Evolutionary conservation across 2,329 filamentous ascomycete species (phyloP).

Genomic region (Neonectria neomacrospora): DNA sequence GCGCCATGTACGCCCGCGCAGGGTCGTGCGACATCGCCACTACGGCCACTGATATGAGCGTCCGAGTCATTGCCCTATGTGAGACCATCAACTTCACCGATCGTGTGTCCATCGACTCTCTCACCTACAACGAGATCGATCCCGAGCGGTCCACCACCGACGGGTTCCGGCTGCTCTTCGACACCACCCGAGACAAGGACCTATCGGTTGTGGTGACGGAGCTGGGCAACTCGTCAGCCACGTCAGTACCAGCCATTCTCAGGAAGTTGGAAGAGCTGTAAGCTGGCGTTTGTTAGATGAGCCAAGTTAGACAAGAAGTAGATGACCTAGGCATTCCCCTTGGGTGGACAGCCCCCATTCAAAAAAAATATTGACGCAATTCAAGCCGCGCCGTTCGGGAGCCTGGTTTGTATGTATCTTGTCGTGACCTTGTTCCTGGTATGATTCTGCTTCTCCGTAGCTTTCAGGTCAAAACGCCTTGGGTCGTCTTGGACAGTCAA

Average conservation of each 20-base stretch:
- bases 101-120: constrained; percentile 90
- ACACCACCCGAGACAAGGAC: constrained; percentile 88
- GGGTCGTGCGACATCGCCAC: constrained; percentile 90
- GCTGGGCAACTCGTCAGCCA: constrained; percentile 85
- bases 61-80: constrained; percentile 89
- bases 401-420: constrained; percentile 4
- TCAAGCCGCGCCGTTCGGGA: constrained; percentile 13
- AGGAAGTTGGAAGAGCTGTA: constrained; percentile 68
- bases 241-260: constrained; percentile 77
- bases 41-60: constrained; percentile 78
- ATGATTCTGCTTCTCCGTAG: not conserved
- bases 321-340: constrained; percentile 17
- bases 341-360: constrained; percentile 5
- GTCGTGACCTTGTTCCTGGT: not conserved
- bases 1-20: constrained; percentile 85
- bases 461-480: not conserved
- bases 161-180: constrained; percentile 79
- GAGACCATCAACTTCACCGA: constrained; percentile 92
- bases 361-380: constrained; percentile 20
- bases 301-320: constrained; percentile 24
- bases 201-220: constrained; percentile 92
- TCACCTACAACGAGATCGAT: constrained; percentile 93
- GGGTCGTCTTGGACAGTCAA: not conserved
- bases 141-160: constrained; percentile 72
- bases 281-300: constrained; percentile 37